A percentile compares a stretch with the other conserved stretches of the same genome.
Conservation (phyloP, 2,329 filamentous ascomycete species). For the Diaporthe sp. region DNA sequence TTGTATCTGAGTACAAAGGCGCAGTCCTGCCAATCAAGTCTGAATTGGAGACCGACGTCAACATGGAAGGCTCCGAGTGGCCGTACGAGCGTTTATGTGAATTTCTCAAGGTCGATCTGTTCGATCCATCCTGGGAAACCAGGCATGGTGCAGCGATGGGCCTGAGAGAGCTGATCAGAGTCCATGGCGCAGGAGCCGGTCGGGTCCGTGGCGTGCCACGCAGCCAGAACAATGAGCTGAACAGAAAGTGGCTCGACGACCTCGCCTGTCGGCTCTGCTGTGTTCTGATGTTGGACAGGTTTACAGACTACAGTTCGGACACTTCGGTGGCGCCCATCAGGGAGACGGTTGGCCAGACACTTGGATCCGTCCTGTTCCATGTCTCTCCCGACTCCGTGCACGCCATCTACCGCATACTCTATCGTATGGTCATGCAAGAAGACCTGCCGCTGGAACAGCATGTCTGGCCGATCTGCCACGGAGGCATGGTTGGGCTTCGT, state of each 20-base stretch:
- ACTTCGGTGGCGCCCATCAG: conserved; percentile 96
- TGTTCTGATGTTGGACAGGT: conserved; percentile 96
- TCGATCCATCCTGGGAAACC: conserved; percentile 94
- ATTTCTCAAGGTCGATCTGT: conserved; percentile 92
- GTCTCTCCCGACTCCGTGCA: conserved; percentile 84
- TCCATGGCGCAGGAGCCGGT: conserved; percentile 92
- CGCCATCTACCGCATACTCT: conserved; percentile 85
- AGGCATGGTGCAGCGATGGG: conserved; percentile 97
- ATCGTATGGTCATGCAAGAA: conserved; percentile 92
- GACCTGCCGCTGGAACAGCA: conserved; percentile 80
- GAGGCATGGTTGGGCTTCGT: conserved; percentile 95
- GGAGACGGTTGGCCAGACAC: conserved; percentile 93
- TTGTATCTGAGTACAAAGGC: conserved; percentile 97
- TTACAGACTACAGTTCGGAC: conserved; percentile 97
- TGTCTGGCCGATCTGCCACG: conserved; percentile 95
- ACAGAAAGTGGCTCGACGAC: conserved; percentile 91
- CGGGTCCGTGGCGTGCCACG: conserved; percentile 78
- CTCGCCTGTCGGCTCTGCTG: conserved; percentile 94
- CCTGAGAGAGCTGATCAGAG: conserved; percentile 88
- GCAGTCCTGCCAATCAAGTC: conserved; percentile 82
- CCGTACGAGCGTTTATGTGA: conserved; percentile 95
- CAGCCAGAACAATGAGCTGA: conserved; percentile 82
- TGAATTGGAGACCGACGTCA: conserved; percentile 82
- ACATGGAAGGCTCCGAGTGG: conserved; percentile 87
- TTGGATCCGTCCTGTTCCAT: conserved; percentile 90